These are phyloP conservation scores for Hura crepitans DNA, from an alignment of 441 rosid species.

Conservation along the genomic window DNA sequence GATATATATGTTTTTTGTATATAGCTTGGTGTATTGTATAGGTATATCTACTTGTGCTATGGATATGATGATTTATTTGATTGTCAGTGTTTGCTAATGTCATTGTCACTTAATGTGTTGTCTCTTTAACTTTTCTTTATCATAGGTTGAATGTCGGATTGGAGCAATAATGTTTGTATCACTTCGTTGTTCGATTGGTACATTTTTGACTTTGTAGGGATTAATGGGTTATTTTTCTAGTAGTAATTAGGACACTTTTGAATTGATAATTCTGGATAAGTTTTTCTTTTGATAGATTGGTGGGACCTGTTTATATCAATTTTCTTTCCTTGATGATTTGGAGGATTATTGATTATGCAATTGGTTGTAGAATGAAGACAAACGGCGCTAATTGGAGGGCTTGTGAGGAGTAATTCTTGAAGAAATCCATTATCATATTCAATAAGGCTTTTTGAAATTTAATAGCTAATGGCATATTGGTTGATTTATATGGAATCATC, in stretches of 20 bases:
- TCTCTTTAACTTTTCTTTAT: not conserved
- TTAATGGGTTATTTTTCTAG: not conserved
- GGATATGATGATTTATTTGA: not conserved
- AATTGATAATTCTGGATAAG: not conserved
- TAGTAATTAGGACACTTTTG: not conserved
- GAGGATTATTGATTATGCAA: not conserved
- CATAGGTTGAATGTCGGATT: not conserved
- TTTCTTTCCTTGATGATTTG: not conserved
- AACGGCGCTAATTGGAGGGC: conserved; percentile 1
- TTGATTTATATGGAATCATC: not conserved
- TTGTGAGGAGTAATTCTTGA: not conserved
- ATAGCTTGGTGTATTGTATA: not conserved
- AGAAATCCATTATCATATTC: not conserved
- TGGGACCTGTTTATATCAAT: conserved; percentile 13
- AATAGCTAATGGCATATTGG: not conserved
- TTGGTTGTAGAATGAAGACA: conserved; percentile 6
- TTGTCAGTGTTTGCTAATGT: not conserved
- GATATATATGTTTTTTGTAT: not conserved
- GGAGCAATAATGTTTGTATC: not conserved
- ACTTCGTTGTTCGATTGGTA: not conserved
- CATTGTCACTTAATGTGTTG: conserved; percentile 12
- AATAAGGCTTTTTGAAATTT: not conserved
- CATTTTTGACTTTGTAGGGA: conserved; percentile 10
- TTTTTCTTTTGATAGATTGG: not conserved
- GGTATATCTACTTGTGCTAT: not conserved